Evolutionary conservation across 768 basidiomycete species (phyloP), one percentile per base, ranked within the genome.

Genomic region (Coprinellus aureogranulatus): DNA sequence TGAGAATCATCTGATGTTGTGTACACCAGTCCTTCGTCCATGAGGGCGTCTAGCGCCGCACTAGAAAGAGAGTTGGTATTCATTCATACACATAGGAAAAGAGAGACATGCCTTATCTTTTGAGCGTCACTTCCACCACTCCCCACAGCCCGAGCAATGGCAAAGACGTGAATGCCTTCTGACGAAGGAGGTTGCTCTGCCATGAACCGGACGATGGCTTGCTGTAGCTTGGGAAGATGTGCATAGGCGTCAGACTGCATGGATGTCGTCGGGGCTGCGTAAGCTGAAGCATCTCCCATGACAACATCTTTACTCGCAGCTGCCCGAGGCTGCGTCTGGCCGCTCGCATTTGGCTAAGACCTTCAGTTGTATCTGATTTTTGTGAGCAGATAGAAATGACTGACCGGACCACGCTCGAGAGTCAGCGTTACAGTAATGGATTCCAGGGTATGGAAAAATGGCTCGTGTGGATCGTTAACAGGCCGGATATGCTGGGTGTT

Each of bases 1-100:
- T 92, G 90, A n/a, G 82, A 88, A 60, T 94, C 92, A 64, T 94
- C 88, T 40, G 86, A 81, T 0, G 91, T 92, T 54, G 83, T 88
- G 70, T 82, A 98, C 55, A 95, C 78, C 61, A 82, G 72, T 0
- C 94, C 94, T 0, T 90, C 87, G 53, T 88, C 86, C 79, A 92
- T 87, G 53, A 98, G 78, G 52, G 72, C 70, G 62, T 94, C 90
- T 61, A 95, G 73, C 5, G 89, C 89, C 44, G 81, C 76, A 66
- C 92, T 91, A 20, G 40, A 30, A 31, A 11, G n/a, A 23, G 40
- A 41, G 27, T 50, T 20, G 30, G 34, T 46, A 20, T 27, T 55
- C 18, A 26, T 46, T 20, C 23, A 42, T 34, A 39, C 18, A 28
- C 37, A 25, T 14, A 22, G 34, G 26, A 12, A 34, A 23, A 6